phyloP scores from a whole-genome alignment of 768 basidiomycete species.

The Flagelloscypha sp. region DNA sequence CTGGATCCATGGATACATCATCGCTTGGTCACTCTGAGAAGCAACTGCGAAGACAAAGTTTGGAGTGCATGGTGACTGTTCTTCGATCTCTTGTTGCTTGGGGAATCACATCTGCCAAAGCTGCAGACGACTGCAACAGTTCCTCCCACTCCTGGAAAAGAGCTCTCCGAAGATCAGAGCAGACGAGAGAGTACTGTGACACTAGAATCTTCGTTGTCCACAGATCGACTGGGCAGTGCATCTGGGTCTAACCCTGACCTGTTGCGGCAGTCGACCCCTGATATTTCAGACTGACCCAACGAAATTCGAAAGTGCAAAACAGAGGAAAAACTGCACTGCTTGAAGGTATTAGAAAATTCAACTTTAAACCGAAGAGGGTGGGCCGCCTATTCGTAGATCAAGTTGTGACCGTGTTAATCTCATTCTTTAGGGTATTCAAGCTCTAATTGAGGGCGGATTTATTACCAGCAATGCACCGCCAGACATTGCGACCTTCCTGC shows the following conservation, averaged over 20 bases:
- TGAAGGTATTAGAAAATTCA: constrained; percentile 96
- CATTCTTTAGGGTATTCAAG: constrained; percentile 68
- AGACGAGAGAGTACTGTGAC: constrained; percentile 42
- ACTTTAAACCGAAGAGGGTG: constrained; percentile 96
- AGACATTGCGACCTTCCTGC: constrained; percentile 79
- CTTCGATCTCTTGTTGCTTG: constrained; percentile 86
- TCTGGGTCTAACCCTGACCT: constrained; percentile 42
- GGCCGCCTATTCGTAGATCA: constrained; percentile 16
- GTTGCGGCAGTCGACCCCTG: constrained; percentile 65
- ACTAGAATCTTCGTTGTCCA: constrained; percentile 47
- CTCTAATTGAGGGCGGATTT: constrained; percentile 81
- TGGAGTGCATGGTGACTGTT: constrained; percentile 89
- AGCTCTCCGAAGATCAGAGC: constrained; percentile 49
- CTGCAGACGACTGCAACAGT: constrained; percentile 31
- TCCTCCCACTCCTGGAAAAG: constrained; percentile 30
- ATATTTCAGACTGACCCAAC: constrained; percentile 83
- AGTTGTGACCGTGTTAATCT: constrained; percentile 1
- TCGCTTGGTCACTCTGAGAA: constrained; percentile 67
- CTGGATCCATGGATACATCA: constrained; percentile 62
- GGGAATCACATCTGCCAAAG: constrained; percentile 57
- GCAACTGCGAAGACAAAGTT: constrained; percentile 81
- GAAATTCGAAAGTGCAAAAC: constrained; percentile 90
- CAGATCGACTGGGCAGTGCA: constrained; percentile 48
- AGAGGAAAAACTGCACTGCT: constrained; percentile 90
- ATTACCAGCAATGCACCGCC: constrained; percentile 63